Evolutionary conservation across 129 eudicot genomes (phyloP).

Genomic region (sunflower (Helianthus annuus)): HanXRQr2.0-SUNRISE NC_035437.2:132569662-132570161

Average conservation of each 20-base stretch:
- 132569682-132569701: slow-evolving; percentile 23
- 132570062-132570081: too few species aligned
- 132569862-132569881: slow-evolving; percentile 22
- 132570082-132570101: too few species aligned
- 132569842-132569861: slow-evolving; percentile 33
- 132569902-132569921: slow-evolving; percentile 76
- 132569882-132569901: slow-evolving; percentile 49
- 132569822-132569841: slow-evolving; percentile 53
- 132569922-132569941: slow-evolving; percentile 55
- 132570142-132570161: too few species aligned
- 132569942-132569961: slow-evolving; percentile 65
- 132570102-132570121: too few species aligned
- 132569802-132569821: slow-evolving; percentile 15
- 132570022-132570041: too few species aligned
- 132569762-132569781: too few species aligned
- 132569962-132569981: slow-evolving; percentile 86
- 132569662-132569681: slow-evolving; percentile 20
- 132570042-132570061: too few species aligned
- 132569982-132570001: not conserved
- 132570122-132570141: too few species aligned
- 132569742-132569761: slow-evolving; percentile 18
- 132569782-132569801: slow-evolving; percentile 12
- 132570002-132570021: not conserved
- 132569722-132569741: slow-evolving; percentile 15
- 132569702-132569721: not conserved